These are phyloP conservation scores for Candida oleophila DNA, from an alignment of 805 yeast species.

Conservation along the genomic window DNA sequence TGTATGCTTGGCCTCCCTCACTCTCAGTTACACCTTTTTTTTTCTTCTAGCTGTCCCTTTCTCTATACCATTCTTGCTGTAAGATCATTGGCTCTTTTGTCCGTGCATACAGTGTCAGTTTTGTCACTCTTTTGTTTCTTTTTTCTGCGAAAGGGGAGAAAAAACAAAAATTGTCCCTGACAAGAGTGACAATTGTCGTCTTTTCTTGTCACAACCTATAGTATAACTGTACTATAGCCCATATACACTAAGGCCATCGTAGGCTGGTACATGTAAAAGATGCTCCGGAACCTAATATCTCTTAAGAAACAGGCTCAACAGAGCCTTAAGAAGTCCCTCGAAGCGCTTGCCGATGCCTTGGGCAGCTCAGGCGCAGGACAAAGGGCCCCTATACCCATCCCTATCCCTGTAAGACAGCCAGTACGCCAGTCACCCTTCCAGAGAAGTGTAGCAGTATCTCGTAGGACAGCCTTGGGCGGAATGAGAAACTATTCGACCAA, in stretches of 20 bases:
- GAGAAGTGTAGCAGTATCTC: background rate
- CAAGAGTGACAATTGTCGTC: no score
- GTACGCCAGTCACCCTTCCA: background rate
- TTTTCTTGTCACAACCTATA: no score
- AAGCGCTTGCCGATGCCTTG: conserved; percentile 4
- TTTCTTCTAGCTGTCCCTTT: no score
- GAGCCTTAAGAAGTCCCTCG: conserved; percentile 1
- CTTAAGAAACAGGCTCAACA: conserved; percentile 1
- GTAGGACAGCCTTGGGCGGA: background rate
- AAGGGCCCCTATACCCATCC: background rate
- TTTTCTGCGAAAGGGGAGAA: background rate
- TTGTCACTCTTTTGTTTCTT: background rate
- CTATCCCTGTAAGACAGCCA: background rate
- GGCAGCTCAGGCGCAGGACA: background rate
- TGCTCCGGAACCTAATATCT: conserved; percentile 3
- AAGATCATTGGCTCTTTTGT: no score
- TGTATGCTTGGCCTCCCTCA: no score
- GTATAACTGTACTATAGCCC: background rate
- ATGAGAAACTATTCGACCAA: conserved; percentile 3
- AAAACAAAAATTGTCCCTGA: background rate
- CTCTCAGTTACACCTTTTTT: no score
- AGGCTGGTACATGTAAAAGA: background rate
- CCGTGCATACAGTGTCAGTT: no score
- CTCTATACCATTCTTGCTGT: no score
- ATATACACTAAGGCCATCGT: no score